Evolutionary conservation across 257 asterid species (phyloP), one percentile per base, ranked within the genome.

Genomic region (Solanum pennellii): DNA sequence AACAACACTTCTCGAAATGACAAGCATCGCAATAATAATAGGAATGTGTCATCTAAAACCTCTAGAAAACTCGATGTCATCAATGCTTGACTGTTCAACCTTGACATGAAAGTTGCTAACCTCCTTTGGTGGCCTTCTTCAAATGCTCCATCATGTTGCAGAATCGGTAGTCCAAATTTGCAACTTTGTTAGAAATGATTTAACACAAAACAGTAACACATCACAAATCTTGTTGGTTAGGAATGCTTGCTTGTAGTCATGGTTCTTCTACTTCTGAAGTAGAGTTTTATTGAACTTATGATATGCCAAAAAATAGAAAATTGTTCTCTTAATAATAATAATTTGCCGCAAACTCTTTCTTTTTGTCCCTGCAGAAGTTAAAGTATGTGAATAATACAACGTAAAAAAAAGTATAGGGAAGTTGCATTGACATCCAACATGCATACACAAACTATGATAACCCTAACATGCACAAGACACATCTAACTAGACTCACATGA

Each of bases 11-110:
- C 91, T 29, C 42, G 88, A 33, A 77, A 52, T 27, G 86, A 91
- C 60, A 87, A 91, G 75, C 88, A 88, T 5, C 86, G 88, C 68
- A 88, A 90, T 90, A 88, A 91, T 90, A 87, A 76, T n/a, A 71
- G 42, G 14, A 71, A 75, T 35, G 44, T 18, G 72, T 56, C 91
- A 4, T 87, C 88, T 83, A 89, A 91, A 25, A 87, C 89, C 31
- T 92, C 95, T 13, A 92, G 92, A 49, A 94, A 94, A 89, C 94
- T 96, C 62, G 98, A 96, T 52, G 91, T 95, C 69, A 89, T 94
- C 80, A 92, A 93, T 73, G 85, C 96, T 20, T 94, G 97, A 69
- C 91, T 95, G 20, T 80, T 94, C 62, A 89, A 82, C 59, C 91
- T 96, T 20, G 98, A 96, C 82, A 90, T 87, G 93, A 95, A 95